A percentile compares a stretch with the other conserved stretches of the same genome.
phyloP scores from a whole-genome alignment of 805 yeast genomes.

The Diddensiella santjacobensis region DNA sequence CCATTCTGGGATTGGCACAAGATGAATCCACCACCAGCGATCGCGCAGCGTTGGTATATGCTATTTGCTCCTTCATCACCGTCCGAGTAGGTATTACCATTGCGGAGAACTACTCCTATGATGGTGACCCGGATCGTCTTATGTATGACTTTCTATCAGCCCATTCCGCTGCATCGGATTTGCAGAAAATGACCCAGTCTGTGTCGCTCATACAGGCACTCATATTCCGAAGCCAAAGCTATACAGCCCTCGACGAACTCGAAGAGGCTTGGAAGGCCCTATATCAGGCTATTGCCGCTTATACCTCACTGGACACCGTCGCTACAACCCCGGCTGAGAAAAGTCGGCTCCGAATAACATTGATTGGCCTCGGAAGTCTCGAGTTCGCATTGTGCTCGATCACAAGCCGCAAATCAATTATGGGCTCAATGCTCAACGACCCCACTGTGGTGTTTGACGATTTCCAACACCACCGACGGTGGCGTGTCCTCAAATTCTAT shows the following conservation, averaged over 20 bases:
- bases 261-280: constrained; percentile 3
- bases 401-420: neutral
- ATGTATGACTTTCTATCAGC: neutral
- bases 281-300: constrained; percentile 3
- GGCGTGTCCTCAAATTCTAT: neutral
- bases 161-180: neutral
- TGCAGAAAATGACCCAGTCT: neutral
- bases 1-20: neutral
- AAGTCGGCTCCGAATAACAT: too few species aligned
- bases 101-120: neutral
- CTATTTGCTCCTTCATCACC: neutral
- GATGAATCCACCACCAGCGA: neutral
- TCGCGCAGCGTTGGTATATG: neutral
- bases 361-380: neutral
- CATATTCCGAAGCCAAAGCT: neutral
- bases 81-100: neutral
- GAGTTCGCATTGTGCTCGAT: neutral
- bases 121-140: neutral
- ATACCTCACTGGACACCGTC: neutral
- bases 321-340: neutral
- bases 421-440: neutral
- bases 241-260: neutral
- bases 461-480: neutral
- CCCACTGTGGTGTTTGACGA: neutral
- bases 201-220: neutral